These are phyloP conservation scores for Zychaea mexicana DNA, from an alignment of 371 early-diverging fungal species.

Conservation along the genomic window DNA sequence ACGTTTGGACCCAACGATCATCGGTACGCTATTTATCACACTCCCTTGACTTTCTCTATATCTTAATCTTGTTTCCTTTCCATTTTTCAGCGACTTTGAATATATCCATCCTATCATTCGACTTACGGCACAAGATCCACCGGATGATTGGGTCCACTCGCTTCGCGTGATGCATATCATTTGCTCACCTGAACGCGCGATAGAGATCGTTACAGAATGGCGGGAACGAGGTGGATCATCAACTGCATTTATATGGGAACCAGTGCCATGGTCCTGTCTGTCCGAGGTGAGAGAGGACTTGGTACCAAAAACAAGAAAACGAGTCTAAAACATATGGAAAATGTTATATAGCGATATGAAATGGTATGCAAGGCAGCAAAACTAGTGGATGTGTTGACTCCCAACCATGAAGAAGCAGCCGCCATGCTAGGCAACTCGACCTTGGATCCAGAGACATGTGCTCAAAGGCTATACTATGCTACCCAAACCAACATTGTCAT, in stretches of 20 bases:
- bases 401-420: conserved; percentile 39
- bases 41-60: not conserved
- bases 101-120: conserved; percentile 49
- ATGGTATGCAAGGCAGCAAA: conserved; percentile 10
- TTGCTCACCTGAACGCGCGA: conserved; percentile 38
- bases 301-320: no score
- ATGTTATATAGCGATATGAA: conserved; percentile 10
- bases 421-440: conserved; percentile 14
- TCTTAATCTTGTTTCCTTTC: not conserved
- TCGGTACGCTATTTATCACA: conserved; percentile 17
- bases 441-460: not conserved
- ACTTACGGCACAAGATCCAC: conserved; percentile 36
- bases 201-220: conserved; percentile 39
- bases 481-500: conserved; percentile 12
- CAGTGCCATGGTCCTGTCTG: conserved; percentile 44
- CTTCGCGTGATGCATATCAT: conserved; percentile 39
- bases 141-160: conserved; percentile 39
- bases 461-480: not conserved
- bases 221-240: conserved; percentile 13
- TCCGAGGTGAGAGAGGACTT: conserved; percentile 24
- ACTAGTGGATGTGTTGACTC: conserved; percentile 25
- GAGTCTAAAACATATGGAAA: not conserved
- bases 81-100: conserved; percentile 33
- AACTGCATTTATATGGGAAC: conserved; percentile 49
- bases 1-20: conserved; percentile 45